phyloP scores from a whole-genome alignment of 73 alveolate genomes.

The Tetrahymena thermophila region DNA sequence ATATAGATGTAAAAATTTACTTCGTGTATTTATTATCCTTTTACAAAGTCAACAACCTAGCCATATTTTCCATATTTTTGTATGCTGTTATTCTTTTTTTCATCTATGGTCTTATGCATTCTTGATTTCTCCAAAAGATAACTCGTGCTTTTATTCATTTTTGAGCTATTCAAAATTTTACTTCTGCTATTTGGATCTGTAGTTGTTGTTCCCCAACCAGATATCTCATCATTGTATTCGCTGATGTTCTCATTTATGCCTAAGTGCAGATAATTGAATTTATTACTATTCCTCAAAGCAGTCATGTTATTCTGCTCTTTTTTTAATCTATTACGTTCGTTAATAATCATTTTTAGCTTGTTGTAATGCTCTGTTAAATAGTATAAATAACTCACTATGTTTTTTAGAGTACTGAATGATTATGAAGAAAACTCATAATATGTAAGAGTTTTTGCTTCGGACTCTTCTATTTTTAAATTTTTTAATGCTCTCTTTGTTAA shows the following conservation, averaged over 20 bases:
- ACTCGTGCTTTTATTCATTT: background rate
- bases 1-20: background rate
- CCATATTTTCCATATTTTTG: background rate
- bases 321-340: background rate
- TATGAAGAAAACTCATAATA: background rate
- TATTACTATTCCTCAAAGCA: background rate
- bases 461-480: background rate
- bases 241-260: background rate
- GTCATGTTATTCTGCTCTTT: background rate
- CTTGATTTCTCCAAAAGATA: background rate
- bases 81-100: background rate
- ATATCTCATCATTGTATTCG: background rate
- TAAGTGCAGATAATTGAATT: background rate
- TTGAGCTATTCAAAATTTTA: background rate
- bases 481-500: background rate
- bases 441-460: background rate
- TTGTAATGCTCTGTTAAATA: background rate
- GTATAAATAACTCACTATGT: background rate
- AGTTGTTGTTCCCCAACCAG: background rate
- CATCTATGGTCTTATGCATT: background rate
- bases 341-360: background rate
- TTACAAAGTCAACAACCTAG: background rate
- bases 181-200: background rate
- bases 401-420: background rate
- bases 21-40: background rate